These are phyloP conservation scores for Aspergillus hancockii DNA, from an alignment of 495 filamentous ascomycete genomes.

Conservation along the genomic window DNA sequence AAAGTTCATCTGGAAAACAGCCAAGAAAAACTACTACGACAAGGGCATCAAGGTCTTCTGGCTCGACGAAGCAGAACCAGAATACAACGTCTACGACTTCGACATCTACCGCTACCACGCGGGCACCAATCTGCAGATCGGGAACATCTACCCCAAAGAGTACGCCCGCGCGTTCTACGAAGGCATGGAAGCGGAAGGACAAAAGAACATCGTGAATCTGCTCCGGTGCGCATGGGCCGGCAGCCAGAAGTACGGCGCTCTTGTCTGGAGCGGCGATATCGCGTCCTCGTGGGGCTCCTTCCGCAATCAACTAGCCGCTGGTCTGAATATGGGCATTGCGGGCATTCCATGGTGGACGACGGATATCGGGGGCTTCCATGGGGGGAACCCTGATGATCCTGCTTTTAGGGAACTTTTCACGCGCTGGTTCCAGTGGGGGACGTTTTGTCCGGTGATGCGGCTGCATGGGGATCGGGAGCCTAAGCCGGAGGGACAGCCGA, in stretches of 20 bases:
- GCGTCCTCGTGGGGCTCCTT: constrained; percentile 56
- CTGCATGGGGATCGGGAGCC: constrained; percentile 61
- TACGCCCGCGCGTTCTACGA: constrained; percentile 59
- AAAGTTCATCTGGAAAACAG: constrained; percentile 54
- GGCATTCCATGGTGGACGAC: constrained; percentile 63
- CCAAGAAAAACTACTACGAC: constrained; percentile 55
- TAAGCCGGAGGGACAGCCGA: constrained; percentile 38
- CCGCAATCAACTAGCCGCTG: constrained; percentile 56
- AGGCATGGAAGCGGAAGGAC: constrained; percentile 49
- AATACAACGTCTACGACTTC: constrained; percentile 60
- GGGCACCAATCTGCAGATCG: constrained; percentile 52
- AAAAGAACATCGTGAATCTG: constrained; percentile 55
- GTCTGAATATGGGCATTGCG: constrained; percentile 58
- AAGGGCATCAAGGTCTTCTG: constrained; percentile 61
- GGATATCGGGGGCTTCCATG: constrained; percentile 63
- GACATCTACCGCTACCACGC: constrained; percentile 58
- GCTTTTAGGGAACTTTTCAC: constrained; percentile 58
- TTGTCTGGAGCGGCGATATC: constrained; percentile 62
- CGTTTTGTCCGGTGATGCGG: constrained; percentile 61
- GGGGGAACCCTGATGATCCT: constrained; percentile 52
- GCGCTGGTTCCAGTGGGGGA: constrained; percentile 63
- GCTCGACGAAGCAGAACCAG: constrained; percentile 63
- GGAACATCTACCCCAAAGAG: constrained; percentile 56
- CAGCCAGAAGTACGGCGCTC: constrained; percentile 58
- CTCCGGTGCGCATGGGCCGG: constrained; percentile 62